A percentile compares a stretch with the other conserved stretches of the same genome.
These are phyloP conservation scores for Chlamydomonas sp. DNA, from an alignment of 139 green algal genomes.

Conservation along the genomic window DNA sequence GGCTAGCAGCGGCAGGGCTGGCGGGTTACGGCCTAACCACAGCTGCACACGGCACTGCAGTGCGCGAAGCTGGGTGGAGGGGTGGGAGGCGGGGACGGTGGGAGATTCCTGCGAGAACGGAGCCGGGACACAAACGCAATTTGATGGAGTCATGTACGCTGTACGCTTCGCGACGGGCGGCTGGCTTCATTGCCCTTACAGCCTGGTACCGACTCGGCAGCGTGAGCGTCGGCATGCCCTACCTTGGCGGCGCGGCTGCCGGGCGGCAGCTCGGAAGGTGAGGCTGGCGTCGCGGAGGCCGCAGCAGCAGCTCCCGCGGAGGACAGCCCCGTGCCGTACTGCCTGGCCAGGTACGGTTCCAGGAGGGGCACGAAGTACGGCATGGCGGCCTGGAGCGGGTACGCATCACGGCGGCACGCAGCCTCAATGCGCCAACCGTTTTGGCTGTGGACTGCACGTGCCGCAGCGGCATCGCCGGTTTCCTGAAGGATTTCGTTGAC, in stretches of 20 bases:
- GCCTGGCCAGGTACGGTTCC: slow-evolving; percentile 30
- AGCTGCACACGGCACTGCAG: slow-evolving; percentile 32
- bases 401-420: background rate
- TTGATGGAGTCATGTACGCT: too few species aligned
- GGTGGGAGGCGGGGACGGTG: background rate
- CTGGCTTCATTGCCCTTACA: too few species aligned
- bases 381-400: slow-evolving; percentile 21
- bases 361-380: slow-evolving; percentile 34
- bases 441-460: too few species aligned
- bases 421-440: too few species aligned
- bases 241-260: too few species aligned
- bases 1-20: background rate
- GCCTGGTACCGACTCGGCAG: too few species aligned
- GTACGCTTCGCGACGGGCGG: too few species aligned
- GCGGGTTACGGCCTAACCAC: slow-evolving; percentile 28
- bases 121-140: too few species aligned
- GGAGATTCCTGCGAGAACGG: too few species aligned
- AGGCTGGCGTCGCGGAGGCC: background rate
- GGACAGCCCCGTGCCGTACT: background rate
- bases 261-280: background rate
- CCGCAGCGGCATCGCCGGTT: too few species aligned
- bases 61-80: background rate
- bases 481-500: too few species aligned
- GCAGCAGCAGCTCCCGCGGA: background rate
- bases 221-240: too few species aligned